Conservation (phyloP, 208 protist genomes). For the Wallacemonas sp. region DNA sequence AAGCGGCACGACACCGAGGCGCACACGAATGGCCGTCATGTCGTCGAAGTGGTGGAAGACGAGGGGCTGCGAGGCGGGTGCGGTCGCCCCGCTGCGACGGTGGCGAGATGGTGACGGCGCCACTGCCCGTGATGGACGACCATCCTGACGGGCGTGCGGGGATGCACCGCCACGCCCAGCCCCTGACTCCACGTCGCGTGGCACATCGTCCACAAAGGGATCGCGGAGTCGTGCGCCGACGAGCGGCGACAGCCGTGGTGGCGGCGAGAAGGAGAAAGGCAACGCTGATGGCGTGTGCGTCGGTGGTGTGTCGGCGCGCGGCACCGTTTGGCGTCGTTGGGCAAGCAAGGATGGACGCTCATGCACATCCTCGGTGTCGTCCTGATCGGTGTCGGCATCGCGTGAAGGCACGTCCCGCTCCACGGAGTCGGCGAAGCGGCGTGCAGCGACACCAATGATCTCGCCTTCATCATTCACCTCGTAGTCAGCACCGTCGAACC, state of each 20-base stretch:
- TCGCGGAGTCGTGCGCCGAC: neutral
- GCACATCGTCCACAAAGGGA: neutral
- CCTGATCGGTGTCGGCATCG: neutral
- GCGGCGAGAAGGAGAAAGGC: neutral
- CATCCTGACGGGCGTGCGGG: no score
- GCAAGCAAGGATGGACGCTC: neutral
- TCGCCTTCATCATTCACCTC: slow-evolving; percentile 2
- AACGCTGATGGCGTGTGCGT: neutral
- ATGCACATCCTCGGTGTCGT: neutral
- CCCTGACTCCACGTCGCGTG: neutral
- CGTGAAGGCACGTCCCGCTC: neutral
- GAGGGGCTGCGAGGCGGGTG: slow-evolving; percentile 4
- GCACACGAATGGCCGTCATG: slow-evolving; percentile 33
- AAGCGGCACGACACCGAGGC: slow-evolving; percentile 53
- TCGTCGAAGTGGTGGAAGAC: slow-evolving; percentile 41
- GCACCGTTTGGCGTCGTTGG: neutral
- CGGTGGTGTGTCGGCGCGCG: neutral
- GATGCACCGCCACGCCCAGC: no score
- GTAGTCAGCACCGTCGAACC: slow-evolving; percentile 8
- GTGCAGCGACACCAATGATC: slow-evolving; percentile 3
- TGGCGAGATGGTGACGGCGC: no score
- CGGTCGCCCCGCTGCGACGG: neutral
- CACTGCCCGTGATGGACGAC: no score
- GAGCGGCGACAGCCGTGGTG: neutral
- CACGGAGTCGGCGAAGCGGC: slow-evolving; percentile 3